Percentiles rank a stretch among this genome's conserved stretches.
phyloP scores from a whole-genome alignment of 176 grass and related monocot genomes.

The Hordeum marinum region DNA sequence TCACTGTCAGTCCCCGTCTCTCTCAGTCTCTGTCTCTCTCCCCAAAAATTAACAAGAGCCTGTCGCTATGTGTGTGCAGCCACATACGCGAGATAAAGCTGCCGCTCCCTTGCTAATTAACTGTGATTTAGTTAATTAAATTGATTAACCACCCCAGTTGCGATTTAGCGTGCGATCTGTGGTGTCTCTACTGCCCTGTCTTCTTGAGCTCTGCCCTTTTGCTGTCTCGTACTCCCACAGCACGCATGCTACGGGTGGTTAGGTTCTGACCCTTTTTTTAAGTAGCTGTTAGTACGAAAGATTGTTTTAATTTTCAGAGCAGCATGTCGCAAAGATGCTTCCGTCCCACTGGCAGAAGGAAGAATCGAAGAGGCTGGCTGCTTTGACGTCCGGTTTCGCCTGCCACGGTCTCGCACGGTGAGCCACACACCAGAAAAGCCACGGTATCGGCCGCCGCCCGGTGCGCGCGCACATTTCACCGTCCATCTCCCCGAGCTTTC shows the following conservation, averaged over 20 bases:
- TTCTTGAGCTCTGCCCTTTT: background rate
- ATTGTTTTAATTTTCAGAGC: no score
- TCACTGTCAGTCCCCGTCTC: background rate
- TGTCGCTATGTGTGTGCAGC: background rate
- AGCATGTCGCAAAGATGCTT: no score
- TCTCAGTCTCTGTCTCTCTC: background rate
- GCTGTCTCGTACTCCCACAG: background rate
- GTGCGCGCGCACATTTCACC: no score
- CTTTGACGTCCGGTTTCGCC: no score
- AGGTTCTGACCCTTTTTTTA: background rate
- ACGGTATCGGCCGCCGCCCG: no score
- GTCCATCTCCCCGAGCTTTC: no score
- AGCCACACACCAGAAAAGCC: no score
- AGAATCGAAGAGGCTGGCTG: no score
- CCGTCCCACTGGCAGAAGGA: no score
- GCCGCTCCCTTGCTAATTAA: background rate
- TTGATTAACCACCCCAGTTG: background rate
- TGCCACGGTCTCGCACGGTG: no score
- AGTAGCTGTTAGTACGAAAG: background rate
- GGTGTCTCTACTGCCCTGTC: background rate
- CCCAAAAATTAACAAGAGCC: background rate
- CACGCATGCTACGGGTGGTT: background rate
- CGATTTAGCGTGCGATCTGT: constrained; percentile 8
- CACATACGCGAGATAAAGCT: background rate
- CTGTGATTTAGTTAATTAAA: background rate